Percentiles rank a stretch among this genome's conserved stretches.
phyloP scores from a whole-genome alignment of 345 rosid species.

The Sonneratia caseolaris region DNA sequence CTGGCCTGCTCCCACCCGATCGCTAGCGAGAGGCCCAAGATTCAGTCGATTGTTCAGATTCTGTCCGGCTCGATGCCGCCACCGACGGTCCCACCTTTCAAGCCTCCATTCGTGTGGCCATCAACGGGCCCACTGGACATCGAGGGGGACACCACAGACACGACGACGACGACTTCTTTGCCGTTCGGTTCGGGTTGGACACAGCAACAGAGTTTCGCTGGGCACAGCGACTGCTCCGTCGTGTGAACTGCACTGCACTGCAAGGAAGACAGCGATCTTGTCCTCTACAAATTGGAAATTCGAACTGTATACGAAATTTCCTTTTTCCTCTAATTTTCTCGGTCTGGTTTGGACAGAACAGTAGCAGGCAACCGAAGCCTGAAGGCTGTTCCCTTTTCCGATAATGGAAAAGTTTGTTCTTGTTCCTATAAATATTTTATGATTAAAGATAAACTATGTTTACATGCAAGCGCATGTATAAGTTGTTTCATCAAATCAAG shows the following conservation, averaged over 20 bases:
- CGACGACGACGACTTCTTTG: constrained; percentile 22
- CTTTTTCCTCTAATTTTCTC: neutral
- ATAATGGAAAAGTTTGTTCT: no score
- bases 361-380: no score
- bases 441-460: no score
- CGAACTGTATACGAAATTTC: neutral
- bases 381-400: no score
- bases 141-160: constrained; percentile 8
- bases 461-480: no score
- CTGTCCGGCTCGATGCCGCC: constrained; percentile 23
- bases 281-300: neutral
- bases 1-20: constrained; percentile 43
- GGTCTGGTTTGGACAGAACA: neutral
- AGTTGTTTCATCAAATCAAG: no score
- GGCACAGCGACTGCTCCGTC: constrained; percentile 17
- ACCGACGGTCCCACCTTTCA: constrained; percentile 37
- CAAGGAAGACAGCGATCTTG: no score
- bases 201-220: constrained; percentile 18
- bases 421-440: no score
- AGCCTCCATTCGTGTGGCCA: constrained; percentile 44
- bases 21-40: constrained; percentile 41
- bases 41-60: constrained; percentile 28
- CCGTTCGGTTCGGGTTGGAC: constrained; percentile 27
- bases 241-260: constrained; percentile 2
- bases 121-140: constrained; percentile 6